Base-by-base conservation (phyloP, 305 asterid species). In the Fraxinus floribunda region DNA sequence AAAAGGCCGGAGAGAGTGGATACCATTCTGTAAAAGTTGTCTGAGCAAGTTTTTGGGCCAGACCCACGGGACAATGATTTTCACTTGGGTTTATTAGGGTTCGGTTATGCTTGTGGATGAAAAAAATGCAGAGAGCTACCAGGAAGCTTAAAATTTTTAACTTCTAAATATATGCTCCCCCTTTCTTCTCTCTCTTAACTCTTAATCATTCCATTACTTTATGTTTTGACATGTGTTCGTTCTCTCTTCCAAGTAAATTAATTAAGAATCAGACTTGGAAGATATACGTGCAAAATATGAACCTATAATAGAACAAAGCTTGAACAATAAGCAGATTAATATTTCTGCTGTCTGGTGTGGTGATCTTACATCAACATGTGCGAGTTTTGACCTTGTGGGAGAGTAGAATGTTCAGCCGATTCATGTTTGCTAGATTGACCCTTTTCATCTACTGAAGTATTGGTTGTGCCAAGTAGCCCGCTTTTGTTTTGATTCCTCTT, bases 161-260 rank as follows among this genome's bases (percentile, higher is more conserved):
- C n/a, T 64, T 78, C 30, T 62, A 20, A 72, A 41, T 41, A 38
- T 24, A 29, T 60, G 66, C 71, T 60, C 1, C 70, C 70, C 29
- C 29, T 20, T 60, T 60, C 29, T 20, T 60, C 30, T 8, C 18
- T 46, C 7, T 41, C 35, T 15, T 46, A 1, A 22, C 1, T 41
- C 35, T 13, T 46, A 1, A 52, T 55, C 66, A n/a, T 18, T 55
- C 3, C 18, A 55, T 55, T 55, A 55, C 26, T 55, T n/a, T 11
- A 60, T 60, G 70, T 60, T 60, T 60, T 24, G 5, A 3, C 26
- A 9, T 2, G 10, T 20, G 70, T 60, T 7, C 34, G 26, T 16
- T 80, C 74, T 49, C 68, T 22, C 81, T 84, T 75, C 64, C 30
- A 62, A 32, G 30, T 75, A 41, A 83, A 35, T 71, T 64, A n/a